Percentiles rank a stretch among this genome's conserved stretches.
These are phyloP conservation scores for Collybiopsis luxurians DNA, from an alignment of 768 basidiomycete species.

Conservation along the genomic window DNA sequence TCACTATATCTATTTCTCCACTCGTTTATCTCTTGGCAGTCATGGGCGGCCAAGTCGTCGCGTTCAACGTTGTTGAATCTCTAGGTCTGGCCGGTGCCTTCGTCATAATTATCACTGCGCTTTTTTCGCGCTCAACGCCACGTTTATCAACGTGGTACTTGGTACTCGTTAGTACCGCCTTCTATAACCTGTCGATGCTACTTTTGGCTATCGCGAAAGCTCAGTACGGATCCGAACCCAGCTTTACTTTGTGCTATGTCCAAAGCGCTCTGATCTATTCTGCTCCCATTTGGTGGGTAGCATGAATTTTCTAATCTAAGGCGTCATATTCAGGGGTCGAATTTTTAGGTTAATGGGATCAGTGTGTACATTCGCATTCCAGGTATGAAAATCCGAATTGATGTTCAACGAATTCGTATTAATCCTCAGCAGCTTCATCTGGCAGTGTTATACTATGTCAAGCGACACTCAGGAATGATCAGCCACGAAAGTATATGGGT, in stretches of 20 bases:
- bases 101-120: not conserved
- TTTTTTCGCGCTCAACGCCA: not conserved
- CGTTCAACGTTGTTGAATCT: not conserved
- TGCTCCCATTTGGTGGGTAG: not conserved
- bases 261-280: conserved; percentile 1
- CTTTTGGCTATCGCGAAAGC: not conserved
- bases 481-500: not conserved
- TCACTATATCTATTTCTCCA: not conserved
- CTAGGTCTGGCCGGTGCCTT: not conserved
- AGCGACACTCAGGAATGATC: not conserved
- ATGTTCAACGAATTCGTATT: not conserved
- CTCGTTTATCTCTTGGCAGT: not conserved
- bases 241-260: not conserved
- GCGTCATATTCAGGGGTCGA: not conserved
- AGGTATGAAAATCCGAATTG: not conserved
- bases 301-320: not conserved
- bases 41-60: not conserved
- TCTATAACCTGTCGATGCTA: not conserved
- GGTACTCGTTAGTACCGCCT: not conserved
- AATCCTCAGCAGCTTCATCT: not conserved
- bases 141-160: not conserved
- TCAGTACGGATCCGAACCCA: not conserved
- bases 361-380: not conserved
- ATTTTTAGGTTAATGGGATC: not conserved
- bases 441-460: not conserved